phyloP scores from a whole-genome alignment of 2,329 filamentous ascomycete species.

The Aspergillus floridensis region DNA sequence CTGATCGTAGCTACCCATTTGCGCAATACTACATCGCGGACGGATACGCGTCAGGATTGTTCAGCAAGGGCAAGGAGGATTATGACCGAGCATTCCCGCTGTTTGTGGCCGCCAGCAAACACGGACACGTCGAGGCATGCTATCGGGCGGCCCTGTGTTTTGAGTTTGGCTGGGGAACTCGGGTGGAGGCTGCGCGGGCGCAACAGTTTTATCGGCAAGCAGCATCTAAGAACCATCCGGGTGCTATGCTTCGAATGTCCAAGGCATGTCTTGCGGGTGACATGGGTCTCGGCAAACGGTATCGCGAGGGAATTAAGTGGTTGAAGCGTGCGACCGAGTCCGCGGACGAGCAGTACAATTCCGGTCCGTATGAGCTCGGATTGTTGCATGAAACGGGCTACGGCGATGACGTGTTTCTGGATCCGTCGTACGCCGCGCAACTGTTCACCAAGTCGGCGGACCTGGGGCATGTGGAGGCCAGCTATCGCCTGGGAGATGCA shows the following conservation, averaged over 20 bases:
- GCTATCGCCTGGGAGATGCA: constrained; percentile 86
- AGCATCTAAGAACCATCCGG: constrained; percentile 90
- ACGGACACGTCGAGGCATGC: constrained; percentile 92
- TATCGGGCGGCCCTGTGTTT: constrained; percentile 94
- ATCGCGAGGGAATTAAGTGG: constrained; percentile 93
- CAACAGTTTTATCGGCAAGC: constrained; percentile 89
- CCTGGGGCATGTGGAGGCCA: constrained; percentile 81
- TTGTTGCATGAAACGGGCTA: constrained; percentile 88
- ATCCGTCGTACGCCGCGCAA: constrained; percentile 86
- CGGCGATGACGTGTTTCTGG: constrained; percentile 89
- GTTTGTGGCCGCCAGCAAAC: constrained; percentile 90
- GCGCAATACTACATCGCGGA: constrained; percentile 97
- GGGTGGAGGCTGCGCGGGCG: constrained; percentile 84
- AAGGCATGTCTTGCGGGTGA: constrained; percentile 88
- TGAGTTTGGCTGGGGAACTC: constrained; percentile 96
- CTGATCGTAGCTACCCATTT: constrained; percentile 89
- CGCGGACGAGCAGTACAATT: constrained; percentile 87
- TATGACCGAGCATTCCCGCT: constrained; percentile 88
- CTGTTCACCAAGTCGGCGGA: constrained; percentile 93
- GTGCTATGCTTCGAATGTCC: constrained; percentile 88
- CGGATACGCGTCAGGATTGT: constrained; percentile 88
- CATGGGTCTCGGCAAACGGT: constrained; percentile 76
- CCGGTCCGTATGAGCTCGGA: constrained; percentile 86
- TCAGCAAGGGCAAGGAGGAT: constrained; percentile 91
- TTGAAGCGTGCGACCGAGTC: constrained; percentile 88